Evolutionary conservation across 169 alveolate genomes (phyloP).

Genomic region (Babesia bovis): DNA sequence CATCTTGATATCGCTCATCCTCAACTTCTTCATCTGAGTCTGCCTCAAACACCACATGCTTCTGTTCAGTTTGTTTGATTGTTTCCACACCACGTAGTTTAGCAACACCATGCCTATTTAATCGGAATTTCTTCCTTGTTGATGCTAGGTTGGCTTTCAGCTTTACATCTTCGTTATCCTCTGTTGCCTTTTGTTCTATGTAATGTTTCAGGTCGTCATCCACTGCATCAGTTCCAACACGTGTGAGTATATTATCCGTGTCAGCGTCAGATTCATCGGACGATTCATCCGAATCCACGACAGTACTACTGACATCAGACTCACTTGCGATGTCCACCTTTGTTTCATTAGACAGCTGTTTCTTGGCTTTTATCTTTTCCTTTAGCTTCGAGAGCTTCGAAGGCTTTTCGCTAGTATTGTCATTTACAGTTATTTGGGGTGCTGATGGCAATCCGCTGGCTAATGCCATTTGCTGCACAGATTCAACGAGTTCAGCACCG

Average conservation of each 20-base stretch:
- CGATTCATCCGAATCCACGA: not conserved
- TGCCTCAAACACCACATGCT: slow-evolving; percentile 55
- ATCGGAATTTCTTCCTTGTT: slow-evolving; percentile 44
- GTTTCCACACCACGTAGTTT: slow-evolving; percentile 61
- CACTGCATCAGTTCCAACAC: slow-evolving; percentile 9
- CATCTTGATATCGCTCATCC: slow-evolving; percentile 21
- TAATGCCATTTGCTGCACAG: slow-evolving; percentile 50
- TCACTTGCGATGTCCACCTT: not conserved
- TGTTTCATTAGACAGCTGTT: not conserved
- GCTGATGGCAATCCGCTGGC: slow-evolving; percentile 58
- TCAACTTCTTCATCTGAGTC: slow-evolving; percentile 33
- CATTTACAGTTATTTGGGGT: slow-evolving; percentile 52
- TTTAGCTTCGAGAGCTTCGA: slow-evolving; percentile 52
- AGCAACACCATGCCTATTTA: slow-evolving; percentile 64
- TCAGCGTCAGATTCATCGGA: not conserved
- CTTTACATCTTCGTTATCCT: slow-evolving; percentile 26
- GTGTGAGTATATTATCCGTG: not conserved
- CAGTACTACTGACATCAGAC: not conserved
- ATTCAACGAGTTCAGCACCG: slow-evolving; percentile 30
- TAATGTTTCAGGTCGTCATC: slow-evolving; percentile 38
- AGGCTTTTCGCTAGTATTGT: slow-evolving; percentile 6
- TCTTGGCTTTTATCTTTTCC: slow-evolving; percentile 42
- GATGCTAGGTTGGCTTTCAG: slow-evolving; percentile 34
- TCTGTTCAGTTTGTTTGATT: slow-evolving; percentile 46
- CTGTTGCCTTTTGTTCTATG: slow-evolving; percentile 5